Base-by-base conservation (phyloP, 306 rosid species). In the Rosa persica region DNA sequence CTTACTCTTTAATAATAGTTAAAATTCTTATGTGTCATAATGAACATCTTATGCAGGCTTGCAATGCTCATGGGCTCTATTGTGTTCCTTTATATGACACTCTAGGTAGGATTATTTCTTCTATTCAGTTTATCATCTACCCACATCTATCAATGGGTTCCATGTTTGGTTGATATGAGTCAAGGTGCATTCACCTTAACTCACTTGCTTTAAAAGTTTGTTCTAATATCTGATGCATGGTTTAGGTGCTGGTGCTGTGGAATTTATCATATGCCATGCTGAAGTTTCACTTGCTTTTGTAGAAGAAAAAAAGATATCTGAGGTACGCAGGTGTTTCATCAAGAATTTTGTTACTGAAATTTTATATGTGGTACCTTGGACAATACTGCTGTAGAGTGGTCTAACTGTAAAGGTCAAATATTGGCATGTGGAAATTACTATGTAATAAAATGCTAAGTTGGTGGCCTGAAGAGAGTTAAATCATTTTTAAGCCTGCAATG, bases 51-150 rank as follows among this genome's bases (percentile, higher is more conserved):
- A 51, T 87, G 87, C 97, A 95, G 98, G 98, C 98, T 55, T 90
- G 93, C 89, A 95, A 95, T 84, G 98, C 98, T 81, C 97, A 92
- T 80, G 98, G 89, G 70, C 93, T 95, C 81, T 91, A 83, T 72
- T 95, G 98, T 79, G 98, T 95, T 73, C 98, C 98, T 81, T 82
- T 95, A 64, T 95, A 95, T 72, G 98, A 95, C 79, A 89, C 97
- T 73, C 84, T 95, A 80, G 98, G 98, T 95, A 87, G 78, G 88
- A 74, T 79, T 80, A 23, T 81, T 66, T 66, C 72, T 83, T 82
- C 46, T 36, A n/a, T 55, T n/a, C 30, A 55, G 62, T 55, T 54
- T 68, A 74, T 77, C 78, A 69, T 44, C 66, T 58, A 78, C 10
- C 30, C 70, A 42, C 75, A 43, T 34, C 69, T 66, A 49, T 70